phyloP scores from a whole-genome alignment of 306 rosid species.

The Luffa acutangula region DNA sequence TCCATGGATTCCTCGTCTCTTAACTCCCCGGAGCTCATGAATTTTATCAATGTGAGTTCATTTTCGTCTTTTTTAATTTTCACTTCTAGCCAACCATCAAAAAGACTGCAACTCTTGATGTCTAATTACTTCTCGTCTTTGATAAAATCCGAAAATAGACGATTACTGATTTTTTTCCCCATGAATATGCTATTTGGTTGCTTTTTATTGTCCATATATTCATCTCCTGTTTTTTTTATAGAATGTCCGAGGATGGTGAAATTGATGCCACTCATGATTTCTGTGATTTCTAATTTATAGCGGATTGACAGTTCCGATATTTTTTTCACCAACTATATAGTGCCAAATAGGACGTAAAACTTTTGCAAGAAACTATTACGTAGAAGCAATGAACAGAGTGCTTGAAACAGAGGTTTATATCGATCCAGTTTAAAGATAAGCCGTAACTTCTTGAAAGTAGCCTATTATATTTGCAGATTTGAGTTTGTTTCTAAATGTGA shows the following conservation, averaged over 20 bases:
- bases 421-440: background rate
- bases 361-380: background rate
- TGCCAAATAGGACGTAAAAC: background rate
- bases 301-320: background rate
- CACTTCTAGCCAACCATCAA: background rate
- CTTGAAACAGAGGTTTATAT: background rate
- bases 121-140: background rate
- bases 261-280: background rate
- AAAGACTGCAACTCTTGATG: background rate
- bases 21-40: constrained; percentile 51
- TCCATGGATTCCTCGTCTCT: constrained; percentile 65
- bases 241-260: background rate
- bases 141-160: background rate
- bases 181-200: background rate
- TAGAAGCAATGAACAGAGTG: background rate
- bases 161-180: background rate
- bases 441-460: background rate
- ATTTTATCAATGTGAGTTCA: constrained; percentile 51
- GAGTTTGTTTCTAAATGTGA: background rate
- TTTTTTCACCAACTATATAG: background rate
- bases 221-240: background rate
- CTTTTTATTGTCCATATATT: background rate
- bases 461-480: background rate
- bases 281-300: background rate
- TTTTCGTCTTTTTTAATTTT: background rate